Conservation (phyloP, 148 eudicot species). For the Salicornia ramosissima region DNA sequence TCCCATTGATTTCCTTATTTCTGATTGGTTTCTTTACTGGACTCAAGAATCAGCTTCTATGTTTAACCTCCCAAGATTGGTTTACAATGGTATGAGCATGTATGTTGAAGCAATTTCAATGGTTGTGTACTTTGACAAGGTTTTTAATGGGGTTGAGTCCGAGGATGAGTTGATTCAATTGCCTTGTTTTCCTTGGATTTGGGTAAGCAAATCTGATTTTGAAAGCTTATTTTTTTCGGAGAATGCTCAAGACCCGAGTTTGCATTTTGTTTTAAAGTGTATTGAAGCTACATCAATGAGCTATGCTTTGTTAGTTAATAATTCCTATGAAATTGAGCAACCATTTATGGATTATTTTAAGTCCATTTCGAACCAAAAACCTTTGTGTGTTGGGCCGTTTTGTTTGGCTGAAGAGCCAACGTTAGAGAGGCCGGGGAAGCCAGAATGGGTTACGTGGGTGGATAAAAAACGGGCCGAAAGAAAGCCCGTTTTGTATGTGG, state of each 20-base stretch:
- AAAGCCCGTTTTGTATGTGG: conserved; percentile 44
- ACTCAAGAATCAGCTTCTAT: conserved; percentile 41
- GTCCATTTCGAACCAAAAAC: conserved; percentile 20
- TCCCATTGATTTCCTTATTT: conserved; percentile 35
- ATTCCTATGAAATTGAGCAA: conserved; percentile 53
- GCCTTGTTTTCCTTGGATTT: conserved; percentile 46
- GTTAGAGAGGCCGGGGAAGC: conserved; percentile 16
- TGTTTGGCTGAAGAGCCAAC: conserved; percentile 33
- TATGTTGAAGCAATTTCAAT: conserved; percentile 15
- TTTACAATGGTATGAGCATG: conserved; percentile 40
- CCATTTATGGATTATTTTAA: conserved; percentile 34
- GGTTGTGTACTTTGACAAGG: neutral
- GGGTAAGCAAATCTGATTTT: conserved; percentile 46
- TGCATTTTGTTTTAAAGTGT: conserved; percentile 33
- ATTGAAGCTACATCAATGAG: conserved; percentile 24
- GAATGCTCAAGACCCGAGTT: conserved; percentile 34
- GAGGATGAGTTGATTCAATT: conserved; percentile 37
- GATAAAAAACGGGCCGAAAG: conserved; percentile 34
- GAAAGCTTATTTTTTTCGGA: conserved; percentile 23
- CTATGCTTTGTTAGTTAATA: conserved; percentile 44
- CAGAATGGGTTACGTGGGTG: conserved; percentile 51
- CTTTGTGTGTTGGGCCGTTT: conserved; percentile 62
- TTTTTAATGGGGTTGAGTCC: conserved; percentile 23
- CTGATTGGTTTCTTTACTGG: conserved; percentile 69
- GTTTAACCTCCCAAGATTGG: conserved; percentile 47